phyloP scores from a whole-genome alignment of 1,139 yeast species.

The Geotrichum carabidarum region DNA sequence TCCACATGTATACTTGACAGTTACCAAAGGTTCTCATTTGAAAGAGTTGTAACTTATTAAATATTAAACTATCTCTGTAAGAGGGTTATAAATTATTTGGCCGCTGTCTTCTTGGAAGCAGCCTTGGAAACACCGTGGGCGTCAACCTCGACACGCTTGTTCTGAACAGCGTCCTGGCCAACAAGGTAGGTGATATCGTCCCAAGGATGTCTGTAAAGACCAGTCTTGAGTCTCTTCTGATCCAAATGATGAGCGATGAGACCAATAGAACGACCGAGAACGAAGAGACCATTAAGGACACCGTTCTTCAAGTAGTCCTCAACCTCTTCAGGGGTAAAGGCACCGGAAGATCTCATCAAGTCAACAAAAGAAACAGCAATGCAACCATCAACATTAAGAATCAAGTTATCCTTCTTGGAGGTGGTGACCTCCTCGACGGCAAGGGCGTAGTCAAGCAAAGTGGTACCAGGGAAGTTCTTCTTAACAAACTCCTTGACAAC shows the following conservation, averaged over 20 bases:
- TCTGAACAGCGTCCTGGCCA: constrained; percentile 37
- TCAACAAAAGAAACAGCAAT: constrained; percentile 46
- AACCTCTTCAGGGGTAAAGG: constrained; percentile 43
- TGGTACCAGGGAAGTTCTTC: constrained; percentile 44
- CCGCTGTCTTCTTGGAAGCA: constrained; percentile 12
- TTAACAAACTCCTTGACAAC: constrained; percentile 45
- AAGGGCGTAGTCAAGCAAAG: constrained; percentile 44
- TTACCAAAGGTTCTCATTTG: too few species aligned
- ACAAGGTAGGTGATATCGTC: constrained; percentile 45
- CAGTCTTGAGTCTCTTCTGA: constrained; percentile 46
- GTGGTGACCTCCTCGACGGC: constrained; percentile 48
- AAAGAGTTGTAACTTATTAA: background rate
- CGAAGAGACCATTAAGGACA: constrained; percentile 46
- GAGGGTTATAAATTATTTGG: background rate
- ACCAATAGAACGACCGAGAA: constrained; percentile 46
- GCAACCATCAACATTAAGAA: constrained; percentile 46
- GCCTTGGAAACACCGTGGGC: constrained; percentile 37
- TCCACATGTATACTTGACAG: too few species aligned
- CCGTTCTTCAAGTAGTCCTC: constrained; percentile 45
- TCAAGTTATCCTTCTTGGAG: constrained; percentile 46
- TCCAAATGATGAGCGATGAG: constrained; percentile 46
- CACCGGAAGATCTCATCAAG: constrained; percentile 44
- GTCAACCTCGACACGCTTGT: constrained; percentile 37
- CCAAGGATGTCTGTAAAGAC: constrained; percentile 47
- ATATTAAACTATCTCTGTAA: background rate